These are phyloP conservation scores for Apiospora saccharicola DNA, from an alignment of 2,329 filamentous ascomycete genomes.

Conservation along the genomic window DNA sequence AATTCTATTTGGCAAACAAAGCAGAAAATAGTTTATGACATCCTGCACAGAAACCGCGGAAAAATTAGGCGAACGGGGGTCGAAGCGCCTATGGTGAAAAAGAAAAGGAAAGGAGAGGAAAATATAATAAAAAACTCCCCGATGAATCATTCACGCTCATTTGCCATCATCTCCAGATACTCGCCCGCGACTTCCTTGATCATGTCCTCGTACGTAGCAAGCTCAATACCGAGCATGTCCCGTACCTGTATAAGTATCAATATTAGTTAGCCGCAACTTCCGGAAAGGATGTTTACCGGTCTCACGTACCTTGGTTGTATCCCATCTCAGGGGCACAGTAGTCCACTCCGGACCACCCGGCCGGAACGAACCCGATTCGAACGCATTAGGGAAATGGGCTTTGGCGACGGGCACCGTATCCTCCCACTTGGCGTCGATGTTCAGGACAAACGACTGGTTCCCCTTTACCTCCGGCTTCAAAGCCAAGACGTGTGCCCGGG, in stretches of 20 bases:
- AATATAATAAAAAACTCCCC: background rate
- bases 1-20: background rate
- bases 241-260: background rate
- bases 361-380: background rate
- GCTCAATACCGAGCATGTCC: slow-evolving; percentile 14
- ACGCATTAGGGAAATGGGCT: background rate
- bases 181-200: slow-evolving; percentile 14
- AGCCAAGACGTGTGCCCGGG: slow-evolving; percentile 25
- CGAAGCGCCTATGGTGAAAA: too few species aligned
- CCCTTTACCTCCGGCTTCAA: slow-evolving; percentile 22
- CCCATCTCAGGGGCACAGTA: slow-evolving; percentile 22
- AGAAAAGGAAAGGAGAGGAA: background rate
- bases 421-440: slow-evolving; percentile 22
- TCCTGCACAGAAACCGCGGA: background rate
- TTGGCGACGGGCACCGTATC: slow-evolving; percentile 20
- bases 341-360: background rate
- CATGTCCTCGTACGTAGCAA: slow-evolving; percentile 22
- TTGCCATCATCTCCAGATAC: slow-evolving; percentile 3
- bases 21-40: background rate
- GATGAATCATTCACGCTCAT: background rate
- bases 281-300: background rate
- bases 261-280: background rate
- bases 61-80: background rate
- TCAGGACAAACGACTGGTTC: slow-evolving; percentile 25
- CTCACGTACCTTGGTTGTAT: slow-evolving; percentile 15